These are phyloP conservation scores for Vitellaria paradoxa DNA, from an alignment of 179 eudicot genomes.

Conservation along the genomic window DNA sequence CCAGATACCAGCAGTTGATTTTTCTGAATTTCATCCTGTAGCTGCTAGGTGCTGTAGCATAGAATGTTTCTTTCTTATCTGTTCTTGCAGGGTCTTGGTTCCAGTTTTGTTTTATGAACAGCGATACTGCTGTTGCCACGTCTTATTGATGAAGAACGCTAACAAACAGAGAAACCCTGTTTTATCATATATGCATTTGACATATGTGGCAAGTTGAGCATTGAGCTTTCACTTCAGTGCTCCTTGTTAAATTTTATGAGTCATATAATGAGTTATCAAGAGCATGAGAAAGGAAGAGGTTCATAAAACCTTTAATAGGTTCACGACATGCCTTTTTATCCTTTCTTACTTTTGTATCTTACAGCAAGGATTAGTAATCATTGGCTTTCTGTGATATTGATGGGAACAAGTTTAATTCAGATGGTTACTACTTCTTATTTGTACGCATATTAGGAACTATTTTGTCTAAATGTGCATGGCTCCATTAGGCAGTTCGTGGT, in stretches of 20 bases:
- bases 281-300: not conserved
- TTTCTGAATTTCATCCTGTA: not conserved
- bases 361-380: not conserved
- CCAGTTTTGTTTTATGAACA: not conserved
- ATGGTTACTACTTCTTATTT: not conserved
- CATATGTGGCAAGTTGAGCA: not conserved
- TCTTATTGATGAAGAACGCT: not conserved
- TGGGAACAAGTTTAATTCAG: constrained; percentile 1
- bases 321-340: not conserved
- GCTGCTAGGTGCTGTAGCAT: not conserved
- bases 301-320: not conserved
- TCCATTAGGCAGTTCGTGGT: constrained; percentile 58
- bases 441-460: not conserved
- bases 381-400: not conserved
- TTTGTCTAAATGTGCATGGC: constrained; percentile 9
- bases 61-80: not conserved
- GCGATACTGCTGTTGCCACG: not conserved
- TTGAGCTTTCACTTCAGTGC: constrained; percentile 4
- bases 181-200: not conserved
- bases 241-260: not conserved
- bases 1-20: not conserved
- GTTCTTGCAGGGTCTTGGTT: not conserved
- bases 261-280: not conserved
- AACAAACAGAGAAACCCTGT: not conserved
- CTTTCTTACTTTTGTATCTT: not conserved